Conservation (phyloP, 306 rosid genomes). For the Macrotyloma uniflorum region DNA sequence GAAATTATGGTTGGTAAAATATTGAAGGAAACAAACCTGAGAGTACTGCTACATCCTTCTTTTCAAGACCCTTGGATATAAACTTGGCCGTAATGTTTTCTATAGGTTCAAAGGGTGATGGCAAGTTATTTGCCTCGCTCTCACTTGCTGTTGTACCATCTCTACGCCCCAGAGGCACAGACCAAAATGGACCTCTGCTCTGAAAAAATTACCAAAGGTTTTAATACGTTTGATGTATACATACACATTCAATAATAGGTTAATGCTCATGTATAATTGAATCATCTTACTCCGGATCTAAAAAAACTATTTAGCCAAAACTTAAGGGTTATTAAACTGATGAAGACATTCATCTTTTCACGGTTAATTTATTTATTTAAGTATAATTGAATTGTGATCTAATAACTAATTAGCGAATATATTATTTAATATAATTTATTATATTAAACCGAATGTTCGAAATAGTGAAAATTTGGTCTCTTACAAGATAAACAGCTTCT, state of each 20-base stretch:
- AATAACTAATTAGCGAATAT: background rate
- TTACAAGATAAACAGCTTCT: constrained; percentile 81
- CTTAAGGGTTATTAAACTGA: background rate
- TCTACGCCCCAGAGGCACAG: constrained; percentile 72
- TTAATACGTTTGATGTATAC: background rate
- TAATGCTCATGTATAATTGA: background rate
- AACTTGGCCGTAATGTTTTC: constrained; percentile 70
- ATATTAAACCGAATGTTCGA: background rate
- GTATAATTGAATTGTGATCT: background rate
- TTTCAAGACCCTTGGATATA: constrained; percentile 64
- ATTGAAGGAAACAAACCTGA: constrained; percentile 58
- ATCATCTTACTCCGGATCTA: background rate
- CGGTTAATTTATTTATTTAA: background rate
- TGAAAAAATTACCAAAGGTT: constrained; percentile 11
- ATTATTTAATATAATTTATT: background rate
- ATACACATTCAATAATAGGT: background rate
- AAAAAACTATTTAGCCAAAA: background rate
- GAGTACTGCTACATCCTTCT: constrained; percentile 78
- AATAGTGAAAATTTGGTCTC: constrained; percentile 9
- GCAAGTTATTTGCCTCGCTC: constrained; percentile 64
- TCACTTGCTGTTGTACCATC: constrained; percentile 75
- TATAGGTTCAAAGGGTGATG: constrained; percentile 81
- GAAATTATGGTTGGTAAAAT: no score
- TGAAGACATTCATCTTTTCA: background rate
- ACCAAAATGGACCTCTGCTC: constrained; percentile 82